Evolutionary conservation across 1,284 basidiomycete species (phyloP).

Genomic region (Papiliotrema laurentii): DNA sequence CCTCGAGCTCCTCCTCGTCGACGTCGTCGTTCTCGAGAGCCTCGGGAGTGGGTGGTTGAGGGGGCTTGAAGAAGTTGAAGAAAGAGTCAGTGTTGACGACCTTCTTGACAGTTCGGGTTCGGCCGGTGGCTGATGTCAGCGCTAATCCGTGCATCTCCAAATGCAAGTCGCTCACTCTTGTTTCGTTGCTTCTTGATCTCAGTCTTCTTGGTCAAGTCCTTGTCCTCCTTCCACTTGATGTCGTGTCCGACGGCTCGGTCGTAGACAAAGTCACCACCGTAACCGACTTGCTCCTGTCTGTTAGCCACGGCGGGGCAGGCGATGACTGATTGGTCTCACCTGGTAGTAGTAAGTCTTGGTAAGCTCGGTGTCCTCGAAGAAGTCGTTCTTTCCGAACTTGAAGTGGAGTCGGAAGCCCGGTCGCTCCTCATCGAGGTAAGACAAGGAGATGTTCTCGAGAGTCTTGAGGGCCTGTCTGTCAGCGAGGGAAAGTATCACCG

Average conservation of each 20-base stretch:
- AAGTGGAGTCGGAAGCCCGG: slow-evolving; percentile 91
- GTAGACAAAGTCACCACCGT: slow-evolving; percentile 91
- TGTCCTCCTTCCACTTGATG: slow-evolving; percentile 97
- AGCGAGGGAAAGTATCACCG: background rate
- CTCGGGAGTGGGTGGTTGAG: slow-evolving; percentile 67
- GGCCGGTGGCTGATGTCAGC: slow-evolving; percentile 68
- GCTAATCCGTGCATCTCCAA: background rate
- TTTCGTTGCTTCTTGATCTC: slow-evolving; percentile 99
- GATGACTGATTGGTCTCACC: slow-evolving; percentile 48
- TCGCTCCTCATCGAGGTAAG: slow-evolving; percentile 62
- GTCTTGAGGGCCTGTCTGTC: slow-evolving; percentile 55
- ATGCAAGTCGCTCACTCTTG: slow-evolving; percentile 67
- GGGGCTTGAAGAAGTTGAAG: slow-evolving; percentile 96
- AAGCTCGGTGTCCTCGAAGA: slow-evolving; percentile 76
- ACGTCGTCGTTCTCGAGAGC: slow-evolving; percentile 67
- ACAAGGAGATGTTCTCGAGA: slow-evolving; percentile 64
- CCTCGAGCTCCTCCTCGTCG: slow-evolving; percentile 80
- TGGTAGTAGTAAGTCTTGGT: slow-evolving; percentile 96
- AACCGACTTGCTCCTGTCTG: slow-evolving; percentile 71
- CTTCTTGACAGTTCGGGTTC: slow-evolving; percentile 86
- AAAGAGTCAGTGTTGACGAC: slow-evolving; percentile 83
- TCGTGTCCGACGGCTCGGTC: slow-evolving; percentile 84
- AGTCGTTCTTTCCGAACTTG: slow-evolving; percentile 76
- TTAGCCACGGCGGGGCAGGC: slow-evolving; percentile 2
- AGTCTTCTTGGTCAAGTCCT: slow-evolving; percentile 93